Percentiles rank a stretch among this genome's conserved stretches.
Conservation (phyloP, 768 basidiomycete genomes). For the Auricularia cornea region DNA sequence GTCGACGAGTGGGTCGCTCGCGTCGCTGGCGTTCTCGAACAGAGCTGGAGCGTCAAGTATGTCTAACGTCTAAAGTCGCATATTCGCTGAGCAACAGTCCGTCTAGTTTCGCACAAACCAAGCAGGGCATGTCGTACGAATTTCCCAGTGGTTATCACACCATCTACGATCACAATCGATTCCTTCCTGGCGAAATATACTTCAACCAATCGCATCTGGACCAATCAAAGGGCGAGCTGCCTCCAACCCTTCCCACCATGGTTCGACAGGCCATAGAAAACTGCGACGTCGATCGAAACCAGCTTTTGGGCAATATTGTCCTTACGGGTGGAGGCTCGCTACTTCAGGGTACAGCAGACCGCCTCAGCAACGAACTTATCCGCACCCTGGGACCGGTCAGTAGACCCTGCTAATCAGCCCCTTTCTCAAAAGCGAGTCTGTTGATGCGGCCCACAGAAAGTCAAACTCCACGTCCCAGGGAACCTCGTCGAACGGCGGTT, state of each 20-base stretch:
- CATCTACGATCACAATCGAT: conserved; percentile 76
- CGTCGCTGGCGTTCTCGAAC: conserved; percentile 76
- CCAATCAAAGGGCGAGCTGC: conserved; percentile 54
- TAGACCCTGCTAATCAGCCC: conserved; percentile 8
- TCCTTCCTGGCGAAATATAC: conserved; percentile 78
- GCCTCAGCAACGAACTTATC: conserved; percentile 67
- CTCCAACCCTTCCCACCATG: conserved; percentile 67
- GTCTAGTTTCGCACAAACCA: conserved; percentile 48
- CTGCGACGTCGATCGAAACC: conserved; percentile 88
- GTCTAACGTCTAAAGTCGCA: conserved; percentile 44
- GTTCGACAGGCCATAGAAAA: conserved; percentile 71
- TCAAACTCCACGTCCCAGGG: conserved; percentile 88
- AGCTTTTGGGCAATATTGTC: conserved; percentile 87
- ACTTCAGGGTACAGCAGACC: conserved; percentile 77
- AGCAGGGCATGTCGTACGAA: conserved; percentile 70
- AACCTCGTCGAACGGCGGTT: conserved; percentile 85
- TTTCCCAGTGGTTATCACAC: conserved; percentile 91
- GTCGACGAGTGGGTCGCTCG: conserved; percentile 93
- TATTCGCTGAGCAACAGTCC: background rate
- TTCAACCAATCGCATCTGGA: conserved; percentile 56
- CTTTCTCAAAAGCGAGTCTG: background rate
- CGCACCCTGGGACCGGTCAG: conserved; percentile 73
- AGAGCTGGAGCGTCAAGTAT: conserved; percentile 85
- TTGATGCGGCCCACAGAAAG: conserved; percentile 37
- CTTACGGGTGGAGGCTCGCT: conserved; percentile 91